These are phyloP conservation scores for Helianthus annuus DNA, from an alignment of 129 eudicot species.

Conservation along the genomic window DNA sequence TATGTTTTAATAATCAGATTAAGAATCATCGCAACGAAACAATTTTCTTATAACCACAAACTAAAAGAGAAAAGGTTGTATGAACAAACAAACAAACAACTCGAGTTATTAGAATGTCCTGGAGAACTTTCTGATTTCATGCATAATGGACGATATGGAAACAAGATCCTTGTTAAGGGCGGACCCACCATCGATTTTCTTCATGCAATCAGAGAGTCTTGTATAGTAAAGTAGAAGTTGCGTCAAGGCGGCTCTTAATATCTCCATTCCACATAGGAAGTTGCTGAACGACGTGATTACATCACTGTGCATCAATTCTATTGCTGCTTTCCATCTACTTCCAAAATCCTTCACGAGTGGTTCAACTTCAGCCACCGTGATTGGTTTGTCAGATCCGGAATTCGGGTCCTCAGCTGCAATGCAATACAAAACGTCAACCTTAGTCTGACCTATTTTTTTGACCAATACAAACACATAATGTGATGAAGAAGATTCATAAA, in stretches of 20 bases:
- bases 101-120: constrained; percentile 53
- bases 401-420: constrained; percentile 82
- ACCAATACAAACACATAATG: neutral
- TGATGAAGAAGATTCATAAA: constrained; percentile 10
- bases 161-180: constrained; percentile 82
- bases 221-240: constrained; percentile 91
- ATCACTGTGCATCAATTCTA: constrained; percentile 93
- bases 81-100: neutral
- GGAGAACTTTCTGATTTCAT: constrained; percentile 85
- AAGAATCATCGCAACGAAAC: neutral
- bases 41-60: neutral
- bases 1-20: neutral
- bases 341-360: constrained; percentile 92
- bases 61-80: neutral
- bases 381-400: constrained; percentile 58
- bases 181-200: constrained; percentile 73
- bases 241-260: constrained; percentile 86
- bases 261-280: constrained; percentile 97
- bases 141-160: constrained; percentile 78
- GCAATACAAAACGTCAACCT: constrained; percentile 12
- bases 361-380: constrained; percentile 74
- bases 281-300: constrained; percentile 95
- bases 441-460: neutral
- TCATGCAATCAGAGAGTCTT: constrained; percentile 85
- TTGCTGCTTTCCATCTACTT: constrained; percentile 93